Evolutionary conservation across 140 eudicot species (phyloP).

Genomic region (Artemisia princeps): DNA sequence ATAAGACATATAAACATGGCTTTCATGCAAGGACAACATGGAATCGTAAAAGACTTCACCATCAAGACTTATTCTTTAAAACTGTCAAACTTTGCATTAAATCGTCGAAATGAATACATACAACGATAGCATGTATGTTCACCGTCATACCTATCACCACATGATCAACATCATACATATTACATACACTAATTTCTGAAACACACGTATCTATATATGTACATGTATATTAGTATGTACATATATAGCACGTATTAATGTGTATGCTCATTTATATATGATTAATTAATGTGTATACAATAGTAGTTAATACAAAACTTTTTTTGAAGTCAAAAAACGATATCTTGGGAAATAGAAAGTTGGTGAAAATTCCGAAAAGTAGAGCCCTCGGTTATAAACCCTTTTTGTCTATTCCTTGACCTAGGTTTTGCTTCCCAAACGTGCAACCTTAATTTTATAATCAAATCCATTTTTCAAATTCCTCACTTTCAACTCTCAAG

Average conservation of each 20-base stretch:
- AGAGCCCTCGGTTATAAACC: slow-evolving; percentile 72
- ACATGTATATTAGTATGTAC: neutral
- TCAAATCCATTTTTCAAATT: slow-evolving; percentile 22
- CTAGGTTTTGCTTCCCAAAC: slow-evolving; percentile 82
- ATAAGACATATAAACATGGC: neutral
- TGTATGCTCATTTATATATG: neutral
- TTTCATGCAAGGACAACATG: neutral
- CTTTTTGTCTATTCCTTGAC: slow-evolving; percentile 79
- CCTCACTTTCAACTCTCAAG: slow-evolving; percentile 16
- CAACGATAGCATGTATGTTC: no score
- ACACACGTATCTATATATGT: no score
- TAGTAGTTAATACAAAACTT: slow-evolving; percentile 14
- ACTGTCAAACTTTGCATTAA: no score
- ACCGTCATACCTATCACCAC: no score
- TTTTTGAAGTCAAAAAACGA: slow-evolving; percentile 30
- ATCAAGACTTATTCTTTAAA: neutral
- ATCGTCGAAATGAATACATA: no score
- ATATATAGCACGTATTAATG: neutral
- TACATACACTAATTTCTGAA: no score
- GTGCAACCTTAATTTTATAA: slow-evolving; percentile 46
- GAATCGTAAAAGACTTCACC: neutral
- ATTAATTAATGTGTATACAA: neutral
- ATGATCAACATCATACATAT: no score
- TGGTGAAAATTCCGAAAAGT: slow-evolving; percentile 26
- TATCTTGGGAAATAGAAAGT: slow-evolving; percentile 50